phyloP scores from a whole-genome alignment of 2,329 filamentous ascomycete genomes.

The Myrmaecium sp. region DNA sequence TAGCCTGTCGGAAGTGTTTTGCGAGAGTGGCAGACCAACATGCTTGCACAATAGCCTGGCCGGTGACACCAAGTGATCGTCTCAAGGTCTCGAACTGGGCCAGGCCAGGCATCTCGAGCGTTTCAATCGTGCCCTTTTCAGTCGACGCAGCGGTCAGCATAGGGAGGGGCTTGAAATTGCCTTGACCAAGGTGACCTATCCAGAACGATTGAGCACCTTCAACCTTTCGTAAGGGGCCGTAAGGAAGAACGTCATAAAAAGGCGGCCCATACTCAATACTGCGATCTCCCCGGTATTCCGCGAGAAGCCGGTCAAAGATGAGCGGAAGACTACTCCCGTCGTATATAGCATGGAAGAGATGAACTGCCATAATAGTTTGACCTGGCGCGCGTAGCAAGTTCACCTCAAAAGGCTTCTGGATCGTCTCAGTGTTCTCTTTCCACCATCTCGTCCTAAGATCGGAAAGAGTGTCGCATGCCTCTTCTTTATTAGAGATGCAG shows the following conservation, averaged over 20 bases:
- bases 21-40: constrained; percentile 52
- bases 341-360: constrained; percentile 76
- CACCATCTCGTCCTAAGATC: constrained; percentile 36
- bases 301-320: constrained; percentile 42
- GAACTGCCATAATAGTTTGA: constrained; percentile 35
- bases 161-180: constrained; percentile 15
- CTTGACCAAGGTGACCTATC: constrained; percentile 35
- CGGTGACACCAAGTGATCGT: constrained; percentile 48
- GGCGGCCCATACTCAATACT: constrained; percentile 24
- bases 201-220: constrained; percentile 48
- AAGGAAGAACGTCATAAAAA: constrained; percentile 50
- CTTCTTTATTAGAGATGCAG: constrained; percentile 10
- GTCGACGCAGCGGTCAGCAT: constrained; percentile 8
- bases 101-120: constrained; percentile 25
- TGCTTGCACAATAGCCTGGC: constrained; percentile 64
- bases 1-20: constrained; percentile 27
- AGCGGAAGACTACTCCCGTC: constrained; percentile 64
- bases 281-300: constrained; percentile 28
- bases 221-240: constrained; percentile 45
- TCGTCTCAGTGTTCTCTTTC: constrained; percentile 29
- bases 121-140: constrained; percentile 8
- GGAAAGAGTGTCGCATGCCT: constrained; percentile 18
- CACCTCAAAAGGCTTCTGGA: constrained; percentile 37
- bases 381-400: constrained; percentile 21
- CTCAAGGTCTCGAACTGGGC: constrained; percentile 32